Percentiles rank a stretch among this genome's conserved stretches.
Evolutionary conservation across 148 eudicot species (phyloP).

Genomic region (Agrostemma githago): DNA sequence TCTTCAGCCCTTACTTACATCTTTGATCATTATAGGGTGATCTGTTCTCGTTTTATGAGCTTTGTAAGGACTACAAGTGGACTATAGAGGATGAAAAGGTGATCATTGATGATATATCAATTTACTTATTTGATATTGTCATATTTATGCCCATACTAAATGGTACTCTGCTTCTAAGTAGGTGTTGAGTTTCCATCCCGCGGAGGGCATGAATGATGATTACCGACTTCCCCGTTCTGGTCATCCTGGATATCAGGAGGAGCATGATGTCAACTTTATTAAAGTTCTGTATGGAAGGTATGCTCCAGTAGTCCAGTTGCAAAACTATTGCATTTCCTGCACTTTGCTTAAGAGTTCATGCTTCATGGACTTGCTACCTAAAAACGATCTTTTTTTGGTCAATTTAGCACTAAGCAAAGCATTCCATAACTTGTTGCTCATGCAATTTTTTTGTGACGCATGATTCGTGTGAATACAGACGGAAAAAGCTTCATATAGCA

Average conservation of each 20-base stretch:
- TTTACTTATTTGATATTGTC: neutral
- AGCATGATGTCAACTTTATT: slow-evolving; percentile 38
- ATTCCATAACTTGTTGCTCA: neutral
- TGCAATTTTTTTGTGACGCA: neutral
- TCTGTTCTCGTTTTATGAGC: slow-evolving; percentile 83
- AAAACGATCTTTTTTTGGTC: neutral
- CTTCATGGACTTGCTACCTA: neutral
- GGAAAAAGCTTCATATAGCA: neutral
- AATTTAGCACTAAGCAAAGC: neutral
- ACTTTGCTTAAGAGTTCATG: slow-evolving; percentile 1
- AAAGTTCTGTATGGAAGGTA: slow-evolving; percentile 59
- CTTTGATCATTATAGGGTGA: slow-evolving; percentile 47
- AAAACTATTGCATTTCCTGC: neutral
- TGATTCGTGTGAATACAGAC: neutral
- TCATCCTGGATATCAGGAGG: slow-evolving; percentile 27
- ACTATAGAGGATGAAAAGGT: slow-evolving; percentile 57
- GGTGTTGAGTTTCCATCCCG: slow-evolving; percentile 54
- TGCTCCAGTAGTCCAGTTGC: neutral
- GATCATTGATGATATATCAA: slow-evolving; percentile 4
- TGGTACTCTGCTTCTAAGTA: slow-evolving; percentile 20
- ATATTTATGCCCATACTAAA: slow-evolving; percentile 14
- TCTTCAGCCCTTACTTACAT: slow-evolving; percentile 20
- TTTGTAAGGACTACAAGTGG: slow-evolving; percentile 72
- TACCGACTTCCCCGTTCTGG: slow-evolving; percentile 13
- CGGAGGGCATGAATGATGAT: slow-evolving; percentile 23